Evolutionary conservation across 2,329 filamentous ascomycete genomes (phyloP).

Genomic region (Fusarium sp.): DNA sequence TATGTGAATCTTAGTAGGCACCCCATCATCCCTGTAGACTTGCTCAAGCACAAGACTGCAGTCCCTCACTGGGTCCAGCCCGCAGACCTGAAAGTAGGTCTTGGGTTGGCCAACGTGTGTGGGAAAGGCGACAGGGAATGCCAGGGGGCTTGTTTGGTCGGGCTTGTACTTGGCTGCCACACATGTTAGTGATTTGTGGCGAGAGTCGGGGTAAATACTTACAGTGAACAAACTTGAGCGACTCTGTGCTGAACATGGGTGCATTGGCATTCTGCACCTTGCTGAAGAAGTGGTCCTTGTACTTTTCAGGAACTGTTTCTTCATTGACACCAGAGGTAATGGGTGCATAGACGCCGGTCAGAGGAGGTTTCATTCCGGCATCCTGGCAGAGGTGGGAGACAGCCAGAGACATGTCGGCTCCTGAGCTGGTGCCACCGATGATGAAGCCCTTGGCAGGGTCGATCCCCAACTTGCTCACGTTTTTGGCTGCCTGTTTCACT

Average conservation of each 20-base stretch:
- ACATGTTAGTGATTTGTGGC: neutral
- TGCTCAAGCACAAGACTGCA: conserved; percentile 47
- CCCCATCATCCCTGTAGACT: conserved; percentile 43
- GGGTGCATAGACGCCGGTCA: conserved; percentile 46
- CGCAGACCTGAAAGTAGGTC: conserved; percentile 50
- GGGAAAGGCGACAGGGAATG: conserved; percentile 40
- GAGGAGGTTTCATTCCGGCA: conserved; percentile 28
- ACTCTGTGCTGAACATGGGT: conserved; percentile 40
- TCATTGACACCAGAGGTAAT: conserved; percentile 37
- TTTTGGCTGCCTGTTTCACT: conserved; percentile 30
- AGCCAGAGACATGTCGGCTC: conserved; percentile 44
- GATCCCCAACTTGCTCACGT: conserved; percentile 38
- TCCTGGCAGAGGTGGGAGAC: conserved; percentile 41
- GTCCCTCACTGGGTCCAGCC: conserved; percentile 47
- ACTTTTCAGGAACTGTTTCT: conserved; percentile 43
- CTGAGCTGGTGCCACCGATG: conserved; percentile 46
- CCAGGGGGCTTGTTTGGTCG: conserved; percentile 39
- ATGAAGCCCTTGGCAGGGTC: conserved; percentile 37
- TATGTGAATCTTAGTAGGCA: conserved; percentile 44
- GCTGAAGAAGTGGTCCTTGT: conserved; percentile 45
- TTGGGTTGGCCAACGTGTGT: conserved; percentile 41
- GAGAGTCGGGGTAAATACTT: neutral
- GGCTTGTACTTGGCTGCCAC: conserved; percentile 43
- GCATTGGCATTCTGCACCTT: conserved; percentile 42
- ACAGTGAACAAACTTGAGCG: conserved; percentile 43